A percentile compares a stretch with the other conserved stretches of the same genome.
Conservation (phyloP, 2,329 filamentous ascomycete genomes). For the Pseudogymnoascus sp. region DNA sequence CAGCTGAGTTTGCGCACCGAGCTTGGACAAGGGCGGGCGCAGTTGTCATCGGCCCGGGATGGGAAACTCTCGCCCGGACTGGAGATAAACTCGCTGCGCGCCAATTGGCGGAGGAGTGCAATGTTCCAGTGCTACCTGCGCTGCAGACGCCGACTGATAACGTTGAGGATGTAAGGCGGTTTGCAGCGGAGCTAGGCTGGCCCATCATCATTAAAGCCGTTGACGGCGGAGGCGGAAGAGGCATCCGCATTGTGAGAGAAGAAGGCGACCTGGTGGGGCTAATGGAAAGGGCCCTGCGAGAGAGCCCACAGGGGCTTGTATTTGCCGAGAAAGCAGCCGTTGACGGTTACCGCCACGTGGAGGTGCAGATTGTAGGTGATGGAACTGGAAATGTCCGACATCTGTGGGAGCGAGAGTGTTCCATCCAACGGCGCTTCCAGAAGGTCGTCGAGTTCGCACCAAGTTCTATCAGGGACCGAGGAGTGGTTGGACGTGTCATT, state of each 20-base stretch:
- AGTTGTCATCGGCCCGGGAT: slow-evolving; percentile 60
- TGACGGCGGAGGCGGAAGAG: slow-evolving; percentile 57
- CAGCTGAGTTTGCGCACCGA: slow-evolving; percentile 57
- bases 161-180: slow-evolving; percentile 47
- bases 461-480: slow-evolving; percentile 49
- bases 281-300: slow-evolving; percentile 50
- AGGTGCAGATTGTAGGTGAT: slow-evolving; percentile 60
- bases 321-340: slow-evolving; percentile 52
- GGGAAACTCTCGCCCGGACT: slow-evolving; percentile 19
- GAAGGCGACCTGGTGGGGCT: slow-evolving; percentile 43
- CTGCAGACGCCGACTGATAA: slow-evolving; percentile 59
- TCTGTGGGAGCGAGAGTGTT: slow-evolving; percentile 59
- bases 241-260: slow-evolving; percentile 45
- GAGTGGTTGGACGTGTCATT: slow-evolving; percentile 26
- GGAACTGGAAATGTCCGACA: slow-evolving; percentile 46
- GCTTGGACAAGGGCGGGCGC: slow-evolving; percentile 58
- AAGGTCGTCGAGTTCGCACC: slow-evolving; percentile 65
- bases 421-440: slow-evolving; percentile 58
- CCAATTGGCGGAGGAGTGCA: slow-evolving; percentile 55
- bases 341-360: slow-evolving; percentile 54
- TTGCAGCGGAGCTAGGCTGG: slow-evolving; percentile 29
- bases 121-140: slow-evolving; percentile 63
- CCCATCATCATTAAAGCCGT: slow-evolving; percentile 52
- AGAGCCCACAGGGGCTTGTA: slow-evolving; percentile 46
- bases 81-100: slow-evolving; percentile 45